phyloP scores from a whole-genome alignment of 2,329 filamentous ascomycete genomes.

The Purpureocillium lavendulum region DNA sequence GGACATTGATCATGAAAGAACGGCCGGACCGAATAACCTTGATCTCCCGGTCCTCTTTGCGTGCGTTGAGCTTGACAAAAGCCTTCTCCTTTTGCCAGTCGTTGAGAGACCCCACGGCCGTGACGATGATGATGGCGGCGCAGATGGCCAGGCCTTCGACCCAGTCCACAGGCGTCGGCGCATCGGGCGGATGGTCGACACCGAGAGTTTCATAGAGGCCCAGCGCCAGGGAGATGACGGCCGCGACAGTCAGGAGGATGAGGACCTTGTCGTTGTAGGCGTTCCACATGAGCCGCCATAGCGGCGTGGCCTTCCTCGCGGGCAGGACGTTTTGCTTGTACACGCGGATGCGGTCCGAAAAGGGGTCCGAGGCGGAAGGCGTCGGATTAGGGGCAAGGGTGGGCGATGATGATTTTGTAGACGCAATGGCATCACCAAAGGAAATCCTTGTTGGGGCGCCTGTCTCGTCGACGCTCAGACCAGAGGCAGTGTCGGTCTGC shows the following conservation, averaged over 20 bases:
- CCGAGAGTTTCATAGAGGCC: slow-evolving; percentile 63
- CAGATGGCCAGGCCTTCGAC: slow-evolving; percentile 60
- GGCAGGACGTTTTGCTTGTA: slow-evolving; percentile 49
- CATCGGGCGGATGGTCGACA: slow-evolving; percentile 30
- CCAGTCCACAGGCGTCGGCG: slow-evolving; percentile 57
- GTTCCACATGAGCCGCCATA: slow-evolving; percentile 56
- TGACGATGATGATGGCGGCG: slow-evolving; percentile 44
- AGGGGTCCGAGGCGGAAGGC: slow-evolving; percentile 10
- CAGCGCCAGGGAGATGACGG: slow-evolving; percentile 58
- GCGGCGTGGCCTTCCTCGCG: slow-evolving; percentile 52
- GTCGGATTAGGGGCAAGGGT: not conserved
- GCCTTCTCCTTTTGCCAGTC: slow-evolving; percentile 63
- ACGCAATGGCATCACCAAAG: slow-evolving; percentile 51
- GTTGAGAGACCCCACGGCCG: slow-evolving; percentile 35
- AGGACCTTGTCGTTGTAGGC: slow-evolving; percentile 69
- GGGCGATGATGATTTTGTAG: not conserved
- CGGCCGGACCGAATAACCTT: slow-evolving; percentile 61
- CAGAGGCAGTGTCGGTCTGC: slow-evolving; percentile 53
- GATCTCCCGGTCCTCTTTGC: slow-evolving; percentile 57
- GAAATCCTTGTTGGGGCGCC: slow-evolving; percentile 52
- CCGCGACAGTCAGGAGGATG: slow-evolving; percentile 60
- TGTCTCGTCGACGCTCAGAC: slow-evolving; percentile 63
- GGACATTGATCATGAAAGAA: slow-evolving; percentile 53
- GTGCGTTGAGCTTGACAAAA: slow-evolving; percentile 52
- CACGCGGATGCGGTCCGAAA: slow-evolving; percentile 17